Evolutionary conservation across 345 rosid genomes (phyloP).

Genomic region (Salix suchowensis): DNA sequence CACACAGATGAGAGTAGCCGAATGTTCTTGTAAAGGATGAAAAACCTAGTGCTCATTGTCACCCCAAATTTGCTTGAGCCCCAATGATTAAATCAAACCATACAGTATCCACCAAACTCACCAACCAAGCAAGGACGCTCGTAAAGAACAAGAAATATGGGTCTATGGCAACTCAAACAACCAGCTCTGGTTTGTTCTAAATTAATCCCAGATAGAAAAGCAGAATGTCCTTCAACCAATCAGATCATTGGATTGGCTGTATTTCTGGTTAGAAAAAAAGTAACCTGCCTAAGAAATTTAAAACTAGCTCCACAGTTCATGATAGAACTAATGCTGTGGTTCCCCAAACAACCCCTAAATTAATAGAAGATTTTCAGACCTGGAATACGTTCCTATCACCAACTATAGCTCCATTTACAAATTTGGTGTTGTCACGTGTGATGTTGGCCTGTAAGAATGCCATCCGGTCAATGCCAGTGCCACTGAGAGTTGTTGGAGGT

Average conservation of each 20-base stretch:
- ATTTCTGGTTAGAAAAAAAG: neutral
- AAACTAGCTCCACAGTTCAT: neutral
- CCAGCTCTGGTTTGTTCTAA: neutral
- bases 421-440: conserved; percentile 95
- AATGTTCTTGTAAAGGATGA: neutral
- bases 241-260: neutral
- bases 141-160: neutral
- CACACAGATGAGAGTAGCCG: neutral
- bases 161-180: neutral
- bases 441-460: conserved; percentile 90
- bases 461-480: conserved; percentile 89
- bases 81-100: neutral
- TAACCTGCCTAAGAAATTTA: neutral
- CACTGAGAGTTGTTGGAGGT: conserved; percentile 97
- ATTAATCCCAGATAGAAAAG: neutral
- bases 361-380: conserved; percentile 41
- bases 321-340: neutral
- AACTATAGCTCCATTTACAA: conserved; percentile 92
- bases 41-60: neutral
- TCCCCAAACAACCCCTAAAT: neutral
- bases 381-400: conserved; percentile 96
- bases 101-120: neutral
- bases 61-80: neutral
- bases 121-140: neutral
- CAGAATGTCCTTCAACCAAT: neutral